phyloP scores from a whole-genome alignment of 2,329 filamentous ascomycete species.

The Pseudogymnoascus sp. region DNA sequence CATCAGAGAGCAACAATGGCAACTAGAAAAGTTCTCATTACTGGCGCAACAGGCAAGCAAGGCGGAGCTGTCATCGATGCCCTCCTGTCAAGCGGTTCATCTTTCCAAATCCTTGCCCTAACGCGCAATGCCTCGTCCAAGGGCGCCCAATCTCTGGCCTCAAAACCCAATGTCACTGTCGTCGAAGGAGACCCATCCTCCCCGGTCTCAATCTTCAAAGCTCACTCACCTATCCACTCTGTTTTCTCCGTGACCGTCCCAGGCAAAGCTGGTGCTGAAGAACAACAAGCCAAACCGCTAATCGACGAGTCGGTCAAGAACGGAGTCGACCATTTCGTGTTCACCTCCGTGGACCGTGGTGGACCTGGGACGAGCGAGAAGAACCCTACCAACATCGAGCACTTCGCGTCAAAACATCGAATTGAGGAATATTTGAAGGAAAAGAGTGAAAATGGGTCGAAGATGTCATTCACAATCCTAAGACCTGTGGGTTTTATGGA shows the following conservation, averaged over 20 bases:
- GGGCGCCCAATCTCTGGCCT: slow-evolving; percentile 36
- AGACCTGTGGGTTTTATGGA: slow-evolving; percentile 48
- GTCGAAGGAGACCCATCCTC: slow-evolving; percentile 46
- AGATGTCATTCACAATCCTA: slow-evolving; percentile 45
- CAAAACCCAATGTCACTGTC: slow-evolving; percentile 38
- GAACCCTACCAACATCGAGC: slow-evolving; percentile 40
- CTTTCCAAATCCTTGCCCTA: slow-evolving; percentile 43
- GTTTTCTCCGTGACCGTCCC: slow-evolving; percentile 40
- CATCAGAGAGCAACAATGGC: neutral
- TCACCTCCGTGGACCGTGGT: slow-evolving; percentile 54
- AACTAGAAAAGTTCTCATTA: slow-evolving; percentile 26
- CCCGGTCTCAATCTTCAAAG: slow-evolving; percentile 36
- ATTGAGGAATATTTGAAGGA: slow-evolving; percentile 48
- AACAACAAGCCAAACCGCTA: slow-evolving; percentile 41
- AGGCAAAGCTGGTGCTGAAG: slow-evolving; percentile 34
- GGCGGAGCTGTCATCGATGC: slow-evolving; percentile 29
- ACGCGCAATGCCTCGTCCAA: slow-evolving; percentile 40
- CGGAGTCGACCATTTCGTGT: slow-evolving; percentile 52
- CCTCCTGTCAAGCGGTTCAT: slow-evolving; percentile 18
- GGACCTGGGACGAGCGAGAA: slow-evolving; percentile 37
- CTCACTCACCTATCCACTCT: slow-evolving; percentile 39
- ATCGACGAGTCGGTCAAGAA: slow-evolving; percentile 46
- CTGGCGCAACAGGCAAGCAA: slow-evolving; percentile 35
- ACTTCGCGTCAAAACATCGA: slow-evolving; percentile 45
- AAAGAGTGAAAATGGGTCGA: slow-evolving; percentile 26